These are phyloP conservation scores for Candida mattraensis DNA, from an alignment of 805 yeast species.

Conservation along the genomic window DNA sequence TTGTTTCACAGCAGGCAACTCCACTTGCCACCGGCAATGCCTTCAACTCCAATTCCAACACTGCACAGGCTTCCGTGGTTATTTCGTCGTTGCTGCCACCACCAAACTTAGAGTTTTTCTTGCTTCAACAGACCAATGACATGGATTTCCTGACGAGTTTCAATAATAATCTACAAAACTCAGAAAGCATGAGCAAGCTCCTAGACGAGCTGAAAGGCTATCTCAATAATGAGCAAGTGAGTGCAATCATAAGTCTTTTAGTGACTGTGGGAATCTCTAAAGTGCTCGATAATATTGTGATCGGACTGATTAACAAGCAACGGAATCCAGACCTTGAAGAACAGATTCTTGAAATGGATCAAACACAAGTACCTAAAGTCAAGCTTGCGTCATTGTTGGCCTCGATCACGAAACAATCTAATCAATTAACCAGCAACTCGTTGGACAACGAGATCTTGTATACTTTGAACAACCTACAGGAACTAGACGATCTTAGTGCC, in stretches of 20 bases:
- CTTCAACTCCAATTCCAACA: constrained; percentile 6
- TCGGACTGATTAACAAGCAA: constrained; percentile 16
- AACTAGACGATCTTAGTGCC: constrained; percentile 85
- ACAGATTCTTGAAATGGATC: constrained; percentile 5
- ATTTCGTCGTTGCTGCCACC: constrained; percentile 49
- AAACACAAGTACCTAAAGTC: constrained; percentile 24
- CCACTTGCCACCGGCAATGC: constrained; percentile 3
- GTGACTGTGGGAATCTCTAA: constrained; percentile 45
- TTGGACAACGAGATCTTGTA: constrained; percentile 32
- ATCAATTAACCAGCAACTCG: constrained; percentile 30
- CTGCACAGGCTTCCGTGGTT: constrained; percentile 22
- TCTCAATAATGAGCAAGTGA: constrained; percentile 27
- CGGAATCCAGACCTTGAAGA: constrained; percentile 12
- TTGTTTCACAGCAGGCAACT: constrained; percentile 6
- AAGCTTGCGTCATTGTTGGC: constrained; percentile 74
- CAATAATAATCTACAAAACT: constrained; percentile 25
- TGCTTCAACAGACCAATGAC: constrained; percentile 54
- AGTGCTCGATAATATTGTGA: constrained; percentile 46
- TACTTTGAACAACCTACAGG: constrained; percentile 52
- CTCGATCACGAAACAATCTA: constrained; percentile 64
- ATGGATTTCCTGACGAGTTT: constrained; percentile 36
- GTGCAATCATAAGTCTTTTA: constrained; percentile 36
- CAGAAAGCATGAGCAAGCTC: constrained; percentile 30
- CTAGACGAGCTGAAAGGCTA: constrained; percentile 32
- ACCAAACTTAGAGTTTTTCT: constrained; percentile 48